phyloP scores from a whole-genome alignment of 495 filamentous ascomycete species.

The Geoglossum glabrum region DNA sequence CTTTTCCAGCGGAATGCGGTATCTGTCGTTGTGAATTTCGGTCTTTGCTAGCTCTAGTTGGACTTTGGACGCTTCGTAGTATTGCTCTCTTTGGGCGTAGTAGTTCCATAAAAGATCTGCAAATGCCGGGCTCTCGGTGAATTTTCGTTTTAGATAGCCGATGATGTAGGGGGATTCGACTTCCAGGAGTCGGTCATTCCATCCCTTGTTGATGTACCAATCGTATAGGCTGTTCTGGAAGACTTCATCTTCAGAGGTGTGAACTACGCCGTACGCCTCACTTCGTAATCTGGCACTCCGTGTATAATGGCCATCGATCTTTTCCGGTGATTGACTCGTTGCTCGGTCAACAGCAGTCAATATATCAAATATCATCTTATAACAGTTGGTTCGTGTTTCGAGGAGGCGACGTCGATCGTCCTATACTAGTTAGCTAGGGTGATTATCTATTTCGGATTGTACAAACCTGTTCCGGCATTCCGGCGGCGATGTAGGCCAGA shows the following conservation, averaged over 20 bases:
- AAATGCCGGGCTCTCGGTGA: constrained; percentile 42
- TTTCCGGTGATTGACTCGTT: constrained; percentile 40
- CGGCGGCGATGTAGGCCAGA: constrained; percentile 52
- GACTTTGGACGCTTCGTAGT: constrained; percentile 68
- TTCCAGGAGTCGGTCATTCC: constrained; percentile 63
- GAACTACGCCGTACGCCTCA: constrained; percentile 76
- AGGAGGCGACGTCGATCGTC: constrained; percentile 50
- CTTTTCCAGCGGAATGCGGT: constrained; percentile 49
- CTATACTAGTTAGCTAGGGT: constrained; percentile 25
- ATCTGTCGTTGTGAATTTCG: constrained; percentile 20
- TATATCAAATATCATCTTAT: constrained; percentile 59
- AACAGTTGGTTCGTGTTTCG: constrained; percentile 54
- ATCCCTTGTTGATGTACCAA: constrained; percentile 75
- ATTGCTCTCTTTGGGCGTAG: constrained; percentile 57
- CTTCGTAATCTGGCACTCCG: constrained; percentile 51
- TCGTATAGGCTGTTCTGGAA: constrained; percentile 92
- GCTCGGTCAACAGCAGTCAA: constrained; percentile 55
- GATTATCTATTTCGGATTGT: background rate
- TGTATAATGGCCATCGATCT: constrained; percentile 59
- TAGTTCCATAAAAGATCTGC: constrained; percentile 89
- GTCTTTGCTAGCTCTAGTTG: constrained; percentile 69
- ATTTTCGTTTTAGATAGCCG: constrained; percentile 62
- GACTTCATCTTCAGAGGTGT: constrained; percentile 68
- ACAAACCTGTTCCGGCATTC: constrained; percentile 30
- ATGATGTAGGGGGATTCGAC: constrained; percentile 69